Conservation (phyloP, 2,329 filamentous ascomycete species). For the Sporothrix curviconia region DNA sequence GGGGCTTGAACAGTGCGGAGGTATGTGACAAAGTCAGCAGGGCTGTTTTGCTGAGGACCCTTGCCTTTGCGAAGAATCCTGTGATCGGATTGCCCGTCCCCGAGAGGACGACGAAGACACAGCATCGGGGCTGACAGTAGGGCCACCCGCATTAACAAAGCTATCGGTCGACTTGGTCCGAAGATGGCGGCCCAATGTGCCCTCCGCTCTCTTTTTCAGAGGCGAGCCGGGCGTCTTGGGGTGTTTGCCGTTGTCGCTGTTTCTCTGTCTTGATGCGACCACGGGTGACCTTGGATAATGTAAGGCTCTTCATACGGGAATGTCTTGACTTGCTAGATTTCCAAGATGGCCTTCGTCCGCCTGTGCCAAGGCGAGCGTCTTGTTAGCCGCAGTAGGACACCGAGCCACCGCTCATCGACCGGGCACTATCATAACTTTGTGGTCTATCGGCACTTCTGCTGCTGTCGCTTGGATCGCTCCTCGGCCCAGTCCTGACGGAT, state of each 20-base stretch:
- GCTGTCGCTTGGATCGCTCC: conserved; percentile 41
- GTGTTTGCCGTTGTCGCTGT: neutral
- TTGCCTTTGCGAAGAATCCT: conserved; percentile 55
- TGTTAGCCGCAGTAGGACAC: conserved; percentile 8
- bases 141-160: conserved; percentile 54
- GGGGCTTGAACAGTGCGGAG: conserved; percentile 75
- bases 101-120: conserved; percentile 35
- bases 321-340: conserved; percentile 46
- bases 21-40: conserved; percentile 81
- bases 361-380: conserved; percentile 20
- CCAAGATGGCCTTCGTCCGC: conserved; percentile 29
- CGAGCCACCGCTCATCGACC: conserved; percentile 32
- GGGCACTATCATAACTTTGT: conserved; percentile 37
- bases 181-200: conserved; percentile 55
- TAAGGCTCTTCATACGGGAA: conserved; percentile 71
- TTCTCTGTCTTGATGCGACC: conserved; percentile 17
- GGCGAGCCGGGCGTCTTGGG: conserved; percentile 58
- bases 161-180: conserved; percentile 69
- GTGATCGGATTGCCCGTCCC: conserved; percentile 36
- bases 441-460: neutral
- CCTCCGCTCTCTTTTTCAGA: conserved; percentile 63
- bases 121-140: conserved; percentile 39
- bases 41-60: conserved; percentile 64
- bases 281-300: conserved; percentile 54
- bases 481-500: conserved; percentile 82